Evolutionary conservation across 176 grass and related monocot species (phyloP).

Genomic region (Dactylis glomerata): DNA sequence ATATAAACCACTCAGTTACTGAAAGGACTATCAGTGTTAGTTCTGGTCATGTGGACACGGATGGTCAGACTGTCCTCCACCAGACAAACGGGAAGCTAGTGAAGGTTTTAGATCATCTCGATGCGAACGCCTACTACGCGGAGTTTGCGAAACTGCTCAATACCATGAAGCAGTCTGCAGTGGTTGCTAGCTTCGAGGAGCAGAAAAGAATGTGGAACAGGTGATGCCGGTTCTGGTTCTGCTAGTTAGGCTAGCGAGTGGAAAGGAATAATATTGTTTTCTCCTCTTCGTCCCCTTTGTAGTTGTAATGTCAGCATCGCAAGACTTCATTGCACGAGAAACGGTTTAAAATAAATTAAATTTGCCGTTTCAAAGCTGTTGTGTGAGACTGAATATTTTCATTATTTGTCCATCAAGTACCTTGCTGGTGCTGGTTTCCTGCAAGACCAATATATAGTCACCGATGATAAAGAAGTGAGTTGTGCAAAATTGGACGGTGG

Average conservation of each 20-base stretch:
- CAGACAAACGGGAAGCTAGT: constrained; percentile 34
- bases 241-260: neutral
- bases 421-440: neutral
- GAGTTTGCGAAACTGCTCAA: constrained; percentile 38
- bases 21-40: constrained; percentile 33
- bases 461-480: neutral
- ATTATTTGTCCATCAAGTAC: neutral
- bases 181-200: constrained; percentile 60
- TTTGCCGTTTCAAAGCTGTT: neutral
- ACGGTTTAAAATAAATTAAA: neutral
- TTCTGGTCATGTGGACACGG: constrained; percentile 30
- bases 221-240: neutral
- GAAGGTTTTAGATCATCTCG: constrained; percentile 42
- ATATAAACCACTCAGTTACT: constrained; percentile 35
- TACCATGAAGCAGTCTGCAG: constrained; percentile 48
- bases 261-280: neutral
- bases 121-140: constrained; percentile 41
- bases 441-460: neutral
- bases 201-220: constrained; percentile 57
- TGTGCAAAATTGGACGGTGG: neutral
- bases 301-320: neutral
- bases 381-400: neutral
- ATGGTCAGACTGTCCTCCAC: constrained; percentile 39
- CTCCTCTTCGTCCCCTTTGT: neutral
- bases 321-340: neutral